Evolutionary conservation across 1,139 yeast species (phyloP), one percentile per base, ranked within the genome.

Genomic region (Wickerhamomyces sp.): DNA sequence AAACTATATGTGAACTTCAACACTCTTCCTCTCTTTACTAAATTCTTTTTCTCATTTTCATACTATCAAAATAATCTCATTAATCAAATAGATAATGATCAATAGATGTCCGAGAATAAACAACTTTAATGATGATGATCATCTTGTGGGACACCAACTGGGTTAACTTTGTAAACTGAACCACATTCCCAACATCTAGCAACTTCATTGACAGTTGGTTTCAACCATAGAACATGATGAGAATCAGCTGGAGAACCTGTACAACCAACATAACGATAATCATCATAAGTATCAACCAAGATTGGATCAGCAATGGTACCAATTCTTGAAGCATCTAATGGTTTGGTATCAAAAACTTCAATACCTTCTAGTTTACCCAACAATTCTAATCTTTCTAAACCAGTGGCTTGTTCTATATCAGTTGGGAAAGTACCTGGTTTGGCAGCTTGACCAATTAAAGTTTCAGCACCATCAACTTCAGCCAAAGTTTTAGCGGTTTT

Each of bases 141-240:
- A 66, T 77, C 83, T 61, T 70, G 77, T 60, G 86, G 85, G 60
- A 84, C 88, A 68, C 96, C 97, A 64, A 91, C 79, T 73, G 84
- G 85, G 73, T 90, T 88, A 61, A 93, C 73, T 64, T 86, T 82
- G 78, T 85, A 91, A 59, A 90, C 95, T 59, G 91, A 84, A 69
- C 99, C 99, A 71, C 98, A 93, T 70, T 91, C 97, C 96, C 97
- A 89, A 76, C 98, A 94, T 81, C 99, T 90, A 58, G 88, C 88
- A 56, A 84, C 84, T 71, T 86, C 75, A 47, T 80, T 88, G 57
- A 77, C 80, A 59, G 91, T 85, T 61, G 95, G 96, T 72, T 84
- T 84, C 75, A 93, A 79, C 98, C 99, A 93, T 82, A 82, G 81
- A 58, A 89, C 81, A 61, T 80, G 82, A 74, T 91, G 98, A 51